Conservation (phyloP, 1,139 yeast species). For the Meyerozyma carpophila region DNA sequence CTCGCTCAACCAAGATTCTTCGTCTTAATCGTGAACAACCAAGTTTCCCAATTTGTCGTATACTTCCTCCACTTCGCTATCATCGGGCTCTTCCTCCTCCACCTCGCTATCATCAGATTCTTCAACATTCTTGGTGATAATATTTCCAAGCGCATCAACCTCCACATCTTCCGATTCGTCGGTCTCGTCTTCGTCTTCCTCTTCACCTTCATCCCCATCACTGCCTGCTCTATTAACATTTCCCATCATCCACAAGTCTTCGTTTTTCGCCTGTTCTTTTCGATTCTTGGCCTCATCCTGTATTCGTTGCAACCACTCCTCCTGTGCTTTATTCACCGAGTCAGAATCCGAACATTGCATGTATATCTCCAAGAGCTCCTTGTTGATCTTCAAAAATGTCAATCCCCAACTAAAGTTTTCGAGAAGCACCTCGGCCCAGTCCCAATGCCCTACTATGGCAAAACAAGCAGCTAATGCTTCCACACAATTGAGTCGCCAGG, state of each 20-base stretch:
- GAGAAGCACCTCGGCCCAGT: slow-evolving; percentile 79
- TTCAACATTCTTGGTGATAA: slow-evolving; percentile 16
- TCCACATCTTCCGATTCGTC: neutral
- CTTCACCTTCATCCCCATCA: slow-evolving; percentile 7
- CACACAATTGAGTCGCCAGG: slow-evolving; percentile 94
- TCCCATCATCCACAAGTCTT: slow-evolving; percentile 77
- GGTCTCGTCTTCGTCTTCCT: slow-evolving; percentile 7
- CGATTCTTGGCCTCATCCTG: slow-evolving; percentile 68
- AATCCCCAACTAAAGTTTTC: slow-evolving; percentile 91
- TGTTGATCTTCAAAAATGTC: slow-evolving; percentile 76
- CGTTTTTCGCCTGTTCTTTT: slow-evolving; percentile 45
- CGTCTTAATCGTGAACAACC: neutral
- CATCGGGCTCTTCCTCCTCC: slow-evolving; percentile 2
- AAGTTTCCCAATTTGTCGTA: slow-evolving; percentile 1
- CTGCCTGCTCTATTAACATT: slow-evolving; percentile 52
- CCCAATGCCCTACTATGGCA: slow-evolving; percentile 86
- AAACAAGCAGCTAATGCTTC: slow-evolving; percentile 97
- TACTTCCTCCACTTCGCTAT: slow-evolving; percentile 2
- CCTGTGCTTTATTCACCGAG: slow-evolving; percentile 69
- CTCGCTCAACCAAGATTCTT: no score
- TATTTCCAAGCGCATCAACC: neutral
- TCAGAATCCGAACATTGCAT: slow-evolving; percentile 77
- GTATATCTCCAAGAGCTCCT: slow-evolving; percentile 70
- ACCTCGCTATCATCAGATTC: slow-evolving; percentile 3
- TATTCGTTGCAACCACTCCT: slow-evolving; percentile 63